Conservation (phyloP, 345 rosid species). For the Abelmoschus esculentus region DNA sequence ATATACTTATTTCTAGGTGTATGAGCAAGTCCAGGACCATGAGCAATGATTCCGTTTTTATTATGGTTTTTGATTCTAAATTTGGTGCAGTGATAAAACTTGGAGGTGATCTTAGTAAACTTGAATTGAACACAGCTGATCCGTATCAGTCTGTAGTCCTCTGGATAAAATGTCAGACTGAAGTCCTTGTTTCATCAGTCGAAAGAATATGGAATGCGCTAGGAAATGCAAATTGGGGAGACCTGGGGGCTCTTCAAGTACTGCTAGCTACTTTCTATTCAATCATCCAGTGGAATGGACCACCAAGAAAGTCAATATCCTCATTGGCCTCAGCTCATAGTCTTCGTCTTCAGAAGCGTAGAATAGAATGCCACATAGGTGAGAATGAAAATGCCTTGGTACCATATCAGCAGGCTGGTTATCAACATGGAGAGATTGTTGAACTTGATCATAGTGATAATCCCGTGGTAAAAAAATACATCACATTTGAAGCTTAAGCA, state of each 20-base stretch:
- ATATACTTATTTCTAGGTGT: conserved; percentile 44
- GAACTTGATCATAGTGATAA: conserved; percentile 28
- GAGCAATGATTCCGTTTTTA: conserved; percentile 29
- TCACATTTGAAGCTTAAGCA: conserved; percentile 26
- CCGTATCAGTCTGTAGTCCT: conserved; percentile 35
- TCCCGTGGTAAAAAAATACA: conserved; percentile 25
- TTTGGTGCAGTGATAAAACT: conserved; percentile 57
- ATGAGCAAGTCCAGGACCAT: conserved; percentile 31
- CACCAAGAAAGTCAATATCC: conserved; percentile 45
- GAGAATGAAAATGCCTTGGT: conserved; percentile 31
- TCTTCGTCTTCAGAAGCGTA: conserved; percentile 45
- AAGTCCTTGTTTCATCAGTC: conserved; percentile 40
- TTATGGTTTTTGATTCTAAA: conserved; percentile 50
- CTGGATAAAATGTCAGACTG: conserved; percentile 49
- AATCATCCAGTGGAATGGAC: conserved; percentile 42
- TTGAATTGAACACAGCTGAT: conserved; percentile 25
- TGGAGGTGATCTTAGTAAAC: conserved; percentile 43
- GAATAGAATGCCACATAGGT: conserved; percentile 28
- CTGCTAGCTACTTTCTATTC: conserved; percentile 52
- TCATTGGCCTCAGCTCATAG: conserved; percentile 43
- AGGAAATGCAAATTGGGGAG: conserved; percentile 61
- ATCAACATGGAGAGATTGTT: conserved; percentile 41
- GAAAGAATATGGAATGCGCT: conserved; percentile 56
- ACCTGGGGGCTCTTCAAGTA: conserved; percentile 48
- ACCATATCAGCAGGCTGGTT: conserved; percentile 23